phyloP scores from a whole-genome alignment of 75 land plant genomes.

The Sequoiadendron giganteum region DNA sequence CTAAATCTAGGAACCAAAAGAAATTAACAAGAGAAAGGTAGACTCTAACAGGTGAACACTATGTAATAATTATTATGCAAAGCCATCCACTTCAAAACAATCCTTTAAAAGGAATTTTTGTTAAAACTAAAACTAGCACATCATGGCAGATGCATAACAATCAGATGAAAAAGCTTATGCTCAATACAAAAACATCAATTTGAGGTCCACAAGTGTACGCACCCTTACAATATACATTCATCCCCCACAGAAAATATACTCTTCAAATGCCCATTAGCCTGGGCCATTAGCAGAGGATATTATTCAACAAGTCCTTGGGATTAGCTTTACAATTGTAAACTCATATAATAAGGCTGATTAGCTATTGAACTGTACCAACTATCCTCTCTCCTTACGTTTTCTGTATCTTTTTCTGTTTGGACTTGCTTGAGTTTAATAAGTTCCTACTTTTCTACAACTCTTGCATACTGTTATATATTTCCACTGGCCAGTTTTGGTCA shows the following conservation, averaged over 20 bases:
- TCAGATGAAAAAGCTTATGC: background rate
- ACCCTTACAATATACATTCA: background rate
- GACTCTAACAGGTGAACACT: no score
- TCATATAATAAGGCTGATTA: background rate
- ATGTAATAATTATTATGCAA: no score
- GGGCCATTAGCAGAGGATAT: background rate
- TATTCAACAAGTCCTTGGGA: background rate
- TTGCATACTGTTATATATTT: no score
- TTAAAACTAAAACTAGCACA: background rate
- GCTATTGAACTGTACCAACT: background rate
- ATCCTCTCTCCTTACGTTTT: background rate
- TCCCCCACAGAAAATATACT: background rate
- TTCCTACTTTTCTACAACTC: background rate
- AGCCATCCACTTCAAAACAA: no score
- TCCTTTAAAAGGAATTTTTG: background rate
- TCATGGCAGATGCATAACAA: background rate
- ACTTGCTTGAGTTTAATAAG: background rate
- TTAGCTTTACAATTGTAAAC: background rate
- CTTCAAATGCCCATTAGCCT: background rate
- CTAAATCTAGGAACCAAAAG: no score
- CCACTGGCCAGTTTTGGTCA: no score
- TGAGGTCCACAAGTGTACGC: background rate
- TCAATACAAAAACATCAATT: background rate
- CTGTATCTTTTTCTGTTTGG: background rate
- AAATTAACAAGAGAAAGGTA: no score